Conservation (phyloP, 106 monocot genomes). For the Allium cepa region DNA sequence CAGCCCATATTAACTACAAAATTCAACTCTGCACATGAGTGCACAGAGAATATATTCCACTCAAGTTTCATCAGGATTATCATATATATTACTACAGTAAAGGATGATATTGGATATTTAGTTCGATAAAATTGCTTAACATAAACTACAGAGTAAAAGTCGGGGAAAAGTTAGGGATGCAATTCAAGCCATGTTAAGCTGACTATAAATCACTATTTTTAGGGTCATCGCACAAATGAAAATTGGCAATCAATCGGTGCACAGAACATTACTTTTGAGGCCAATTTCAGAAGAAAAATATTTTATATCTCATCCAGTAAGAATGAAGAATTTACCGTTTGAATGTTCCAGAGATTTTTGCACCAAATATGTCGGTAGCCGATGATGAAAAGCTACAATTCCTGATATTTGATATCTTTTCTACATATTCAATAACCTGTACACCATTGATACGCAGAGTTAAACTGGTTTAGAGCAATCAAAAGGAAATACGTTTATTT, state of each 20-base stretch:
- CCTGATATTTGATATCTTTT: constrained; percentile 65
- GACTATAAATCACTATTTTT: background rate
- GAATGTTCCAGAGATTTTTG: constrained; percentile 94
- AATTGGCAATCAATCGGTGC: background rate
- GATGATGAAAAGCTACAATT: constrained; percentile 59
- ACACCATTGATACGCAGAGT: constrained; percentile 10
- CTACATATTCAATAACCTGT: constrained; percentile 76
- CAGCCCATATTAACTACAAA: no score
- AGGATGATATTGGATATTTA: no score
- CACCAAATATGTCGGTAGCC: constrained; percentile 68
- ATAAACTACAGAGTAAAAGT: no score
- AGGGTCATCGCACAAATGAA: background rate
- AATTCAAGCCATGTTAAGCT: no score
- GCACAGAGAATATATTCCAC: no score
- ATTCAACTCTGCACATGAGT: no score
- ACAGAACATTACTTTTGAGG: background rate
- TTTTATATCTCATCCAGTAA: background rate
- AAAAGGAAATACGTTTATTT: constrained; percentile 1
- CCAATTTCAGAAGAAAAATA: background rate
- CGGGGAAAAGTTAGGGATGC: no score
- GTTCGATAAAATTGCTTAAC: no score
- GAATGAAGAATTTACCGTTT: constrained; percentile 54
- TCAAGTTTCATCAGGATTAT: no score
- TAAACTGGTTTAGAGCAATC: constrained; percentile 1
- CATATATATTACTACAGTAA: no score